Evolutionary conservation across 495 filamentous ascomycete genomes (phyloP), one percentile per base, ranked within the genome.

Genomic region (Penicillium argentinense): DNA sequence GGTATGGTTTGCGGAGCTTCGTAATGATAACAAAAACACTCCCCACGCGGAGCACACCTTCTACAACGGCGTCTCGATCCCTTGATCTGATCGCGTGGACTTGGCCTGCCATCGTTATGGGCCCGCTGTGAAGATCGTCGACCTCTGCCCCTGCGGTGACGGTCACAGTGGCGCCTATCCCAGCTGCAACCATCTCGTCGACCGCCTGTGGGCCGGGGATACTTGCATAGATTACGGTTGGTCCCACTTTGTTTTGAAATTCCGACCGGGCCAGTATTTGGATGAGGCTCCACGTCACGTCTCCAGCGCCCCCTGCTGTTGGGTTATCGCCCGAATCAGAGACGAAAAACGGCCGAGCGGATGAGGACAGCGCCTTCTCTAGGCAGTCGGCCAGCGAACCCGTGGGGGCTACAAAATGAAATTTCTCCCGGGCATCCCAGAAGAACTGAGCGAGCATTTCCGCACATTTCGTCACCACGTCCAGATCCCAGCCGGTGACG

Each of bases 291-390:
- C 76, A 80, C 3, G 77, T 79, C 11, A 82, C 73, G 53, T 81
- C 76, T 1, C 79, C 79, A 0, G 75, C 73, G 1, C 76, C 77
- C 8, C 79, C 79, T 2, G 78, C 79, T 0, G 78, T 82, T 3
- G 75, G 79, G 28, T 81, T 80, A 51, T 81, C 78, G 0, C 77
- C 79, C 0, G 76, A 80, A 54, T 82, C 79, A 0, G 78, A 81
- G 33, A 82, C 75, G 53, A 80, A 82, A 51, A 72, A 82, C 0
- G 79, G 79, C 7, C 70, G 71, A n/a, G 57, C 51, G 3, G 49
- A 42, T 1, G 77, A 76, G 27, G 53, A 42, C 13, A 81, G 50
- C 1, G 77, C 79, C 0, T 57, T 42, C 39, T 79, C 69, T 0
- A 82, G 53, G 30, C 77, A 82, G 39, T 78, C 66, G 1, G 47